Percentiles rank a stretch among this genome's conserved stretches.
phyloP scores from a whole-genome alignment of 2,329 filamentous ascomycete species.

The Xylariaceae sp. region DNA sequence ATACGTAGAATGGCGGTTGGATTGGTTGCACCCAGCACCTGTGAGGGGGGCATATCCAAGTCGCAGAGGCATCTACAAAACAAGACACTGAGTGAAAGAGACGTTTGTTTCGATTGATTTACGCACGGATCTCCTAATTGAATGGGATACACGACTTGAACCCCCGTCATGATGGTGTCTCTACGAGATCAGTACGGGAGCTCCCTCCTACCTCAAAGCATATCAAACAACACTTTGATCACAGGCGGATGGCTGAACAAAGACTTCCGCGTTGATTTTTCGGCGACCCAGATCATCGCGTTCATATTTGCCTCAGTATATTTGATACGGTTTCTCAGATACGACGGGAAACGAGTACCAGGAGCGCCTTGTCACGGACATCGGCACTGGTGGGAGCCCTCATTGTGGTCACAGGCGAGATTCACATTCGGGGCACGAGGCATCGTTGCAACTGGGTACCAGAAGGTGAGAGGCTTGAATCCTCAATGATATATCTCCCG shows the following conservation, averaged over 20 bases:
- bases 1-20: background rate
- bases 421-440: conserved; percentile 6
- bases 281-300: background rate
- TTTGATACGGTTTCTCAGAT: background rate
- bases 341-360: background rate
- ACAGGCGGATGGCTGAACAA: background rate
- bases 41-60: background rate
- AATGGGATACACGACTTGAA: background rate
- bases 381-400: conserved; percentile 10
- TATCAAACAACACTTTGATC: background rate
- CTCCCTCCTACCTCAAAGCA: background rate
- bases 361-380: conserved; percentile 8
- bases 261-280: background rate
- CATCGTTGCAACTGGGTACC: conserved; percentile 3
- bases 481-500: background rate
- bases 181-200: background rate
- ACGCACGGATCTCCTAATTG: background rate
- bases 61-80: background rate
- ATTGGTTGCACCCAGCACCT: background rate
- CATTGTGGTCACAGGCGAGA: conserved; percentile 8
- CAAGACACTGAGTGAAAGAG: no score
- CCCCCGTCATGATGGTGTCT: background rate
- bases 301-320: background rate
- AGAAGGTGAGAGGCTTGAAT: conserved; percentile 3
- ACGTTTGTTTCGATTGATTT: background rate